Evolutionary conservation across 495 filamentous ascomycete genomes (phyloP).

Genomic region (Parathielavia appendiculata): DNA sequence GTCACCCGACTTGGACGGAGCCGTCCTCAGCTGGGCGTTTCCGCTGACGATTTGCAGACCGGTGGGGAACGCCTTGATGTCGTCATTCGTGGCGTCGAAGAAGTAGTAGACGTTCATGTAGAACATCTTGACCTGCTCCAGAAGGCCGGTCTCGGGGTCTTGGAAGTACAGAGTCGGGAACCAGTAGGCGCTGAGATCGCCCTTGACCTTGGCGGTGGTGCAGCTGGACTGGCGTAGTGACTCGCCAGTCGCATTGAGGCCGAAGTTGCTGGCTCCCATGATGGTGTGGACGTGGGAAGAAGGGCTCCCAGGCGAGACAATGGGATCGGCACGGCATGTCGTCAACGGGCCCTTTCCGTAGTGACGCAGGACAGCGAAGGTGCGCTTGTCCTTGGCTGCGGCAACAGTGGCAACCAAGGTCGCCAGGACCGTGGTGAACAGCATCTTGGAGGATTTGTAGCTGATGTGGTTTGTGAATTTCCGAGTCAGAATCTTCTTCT

Average conservation of each 20-base stretch:
- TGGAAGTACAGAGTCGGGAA: constrained; percentile 62
- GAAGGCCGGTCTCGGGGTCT: constrained; percentile 55
- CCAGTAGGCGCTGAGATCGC: constrained; percentile 77
- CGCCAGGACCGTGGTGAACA: constrained; percentile 23
- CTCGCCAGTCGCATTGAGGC: constrained; percentile 55
- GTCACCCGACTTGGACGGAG: constrained; percentile 31
- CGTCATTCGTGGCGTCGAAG: constrained; percentile 52
- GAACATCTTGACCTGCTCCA: constrained; percentile 58
- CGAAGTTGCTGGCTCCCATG: constrained; percentile 66
- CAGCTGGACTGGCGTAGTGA: constrained; percentile 56
- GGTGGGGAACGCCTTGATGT: constrained; percentile 60
- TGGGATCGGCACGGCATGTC: constrained; percentile 58
- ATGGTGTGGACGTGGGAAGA: constrained; percentile 64
- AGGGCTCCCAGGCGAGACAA: constrained; percentile 54
- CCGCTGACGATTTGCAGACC: constrained; percentile 71
- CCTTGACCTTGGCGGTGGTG: constrained; percentile 58
- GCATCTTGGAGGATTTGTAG: constrained; percentile 12
- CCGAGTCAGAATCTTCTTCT: not conserved
- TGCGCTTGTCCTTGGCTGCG: constrained; percentile 33
- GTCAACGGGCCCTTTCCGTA: constrained; percentile 46
- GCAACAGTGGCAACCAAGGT: constrained; percentile 26
- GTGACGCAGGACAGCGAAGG: constrained; percentile 45
- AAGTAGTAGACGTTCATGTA: constrained; percentile 69
- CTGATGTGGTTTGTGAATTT: constrained; percentile 2
- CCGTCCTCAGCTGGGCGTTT: constrained; percentile 46